Base-by-base conservation (phyloP, 371 early-diverging fungal species). In the Mortierella sp. region DNA sequence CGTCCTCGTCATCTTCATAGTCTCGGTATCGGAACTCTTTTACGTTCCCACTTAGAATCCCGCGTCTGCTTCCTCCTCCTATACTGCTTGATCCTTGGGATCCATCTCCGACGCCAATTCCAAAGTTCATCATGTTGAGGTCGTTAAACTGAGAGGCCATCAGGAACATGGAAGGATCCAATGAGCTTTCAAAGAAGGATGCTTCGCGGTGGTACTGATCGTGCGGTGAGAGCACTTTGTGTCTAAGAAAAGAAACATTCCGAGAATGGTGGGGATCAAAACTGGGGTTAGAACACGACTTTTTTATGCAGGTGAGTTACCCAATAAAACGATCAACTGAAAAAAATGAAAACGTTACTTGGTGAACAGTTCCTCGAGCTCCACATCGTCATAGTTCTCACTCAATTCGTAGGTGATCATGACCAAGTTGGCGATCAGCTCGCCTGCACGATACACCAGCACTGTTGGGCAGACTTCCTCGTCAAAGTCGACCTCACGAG, bases 391-490 rank as follows among this genome's bases (percentile, higher is more conserved):
- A 60, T 50, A 74, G n/a, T 68, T 50, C 18, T 64, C 68, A 27
- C 61, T 60, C 18, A 74, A 50, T 10, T 74, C 69, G 26, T 68
- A 64, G 0, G 69, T 64, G 51, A 74, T 68, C 74, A 68, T 74
- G 54, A 74, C 74, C 5, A 74, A 46, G 31, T 74, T 74, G 47
- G 69, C 74, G n/a, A 74, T 68, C 12, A 74, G 46, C 3, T 74
- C 69, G 14, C 74, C 74, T 2, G 74, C 68, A 7, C 74, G 64
- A 54, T 74, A 74, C 1, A 54, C 74, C n/a, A 74, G 52, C 3
- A 74, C 61, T 6, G 74, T 74, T n/a, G 74, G 74, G 19, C 69
- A 74, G 9, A 74, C 74, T 19, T 74, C 65, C 13, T 68, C 64
- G 31, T 74, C 74, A 64, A 74, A 74, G 23, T 74, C 74, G 9